Evolutionary conservation across 768 basidiomycete species (phyloP).

Genomic region (Pulveroboletus ravenelii): DNA sequence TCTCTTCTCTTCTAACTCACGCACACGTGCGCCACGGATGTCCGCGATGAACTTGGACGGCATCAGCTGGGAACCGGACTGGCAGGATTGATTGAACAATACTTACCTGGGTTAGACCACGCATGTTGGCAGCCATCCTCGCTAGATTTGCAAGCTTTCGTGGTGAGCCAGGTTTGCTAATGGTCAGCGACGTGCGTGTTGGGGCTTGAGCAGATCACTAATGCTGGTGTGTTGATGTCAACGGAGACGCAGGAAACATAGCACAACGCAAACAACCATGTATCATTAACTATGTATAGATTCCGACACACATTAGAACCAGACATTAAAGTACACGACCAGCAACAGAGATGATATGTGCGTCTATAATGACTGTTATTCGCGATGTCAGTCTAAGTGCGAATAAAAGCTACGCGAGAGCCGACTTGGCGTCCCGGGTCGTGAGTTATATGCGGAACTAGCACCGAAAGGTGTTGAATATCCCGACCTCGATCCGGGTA

Average conservation of each 20-base stretch:
- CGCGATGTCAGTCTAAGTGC: conserved; percentile 11
- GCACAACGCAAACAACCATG: background rate
- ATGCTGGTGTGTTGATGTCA: conserved; percentile 1
- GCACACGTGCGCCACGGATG: conserved; percentile 91
- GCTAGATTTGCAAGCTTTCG: background rate
- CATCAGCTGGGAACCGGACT: conserved; percentile 6
- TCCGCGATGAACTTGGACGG: conserved; percentile 89
- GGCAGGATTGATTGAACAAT: background rate
- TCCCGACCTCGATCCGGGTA: conserved; percentile 50
- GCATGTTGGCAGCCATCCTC: conserved; percentile 84
- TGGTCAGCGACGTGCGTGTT: background rate
- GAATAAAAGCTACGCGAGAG: conserved; percentile 38
- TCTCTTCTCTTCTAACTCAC: conserved; percentile 96
- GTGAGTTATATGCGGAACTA: conserved; percentile 45
- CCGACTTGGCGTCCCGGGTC: conserved; percentile 63
- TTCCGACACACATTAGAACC: conserved; percentile 11
- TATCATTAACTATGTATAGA: conserved; percentile 1
- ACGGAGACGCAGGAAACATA: background rate
- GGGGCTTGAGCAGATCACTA: background rate
- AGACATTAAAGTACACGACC: conserved; percentile 17
- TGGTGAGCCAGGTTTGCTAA: background rate
- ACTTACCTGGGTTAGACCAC: conserved; percentile 85
- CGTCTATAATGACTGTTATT: conserved; percentile 9
- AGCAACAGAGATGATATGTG: conserved; percentile 6
- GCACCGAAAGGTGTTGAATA: conserved; percentile 51